Evolutionary conservation across 345 rosid species (phyloP).

Genomic region (Eucalyptus marginata): DNA sequence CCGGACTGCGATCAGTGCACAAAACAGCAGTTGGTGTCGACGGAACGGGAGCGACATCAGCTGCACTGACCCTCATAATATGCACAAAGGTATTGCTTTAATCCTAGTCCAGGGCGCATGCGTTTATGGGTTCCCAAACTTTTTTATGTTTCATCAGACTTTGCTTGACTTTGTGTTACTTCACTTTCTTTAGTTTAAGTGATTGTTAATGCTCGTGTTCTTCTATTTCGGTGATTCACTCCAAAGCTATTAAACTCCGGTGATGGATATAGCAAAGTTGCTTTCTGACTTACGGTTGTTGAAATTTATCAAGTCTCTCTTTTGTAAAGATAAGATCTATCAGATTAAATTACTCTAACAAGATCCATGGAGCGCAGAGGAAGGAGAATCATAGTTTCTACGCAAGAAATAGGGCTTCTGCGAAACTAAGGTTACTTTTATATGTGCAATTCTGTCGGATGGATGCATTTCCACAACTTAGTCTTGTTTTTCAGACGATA

Average conservation of each 20-base stretch:
- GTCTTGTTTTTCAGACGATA: neutral
- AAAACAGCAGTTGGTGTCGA: accelerated
- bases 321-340: neutral
- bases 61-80: neutral
- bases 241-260: neutral
- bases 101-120: neutral
- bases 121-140: neutral
- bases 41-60: too few relatives aligned
- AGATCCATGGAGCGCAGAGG: neutral
- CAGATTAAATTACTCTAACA: too few relatives aligned
- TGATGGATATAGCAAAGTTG: neutral
- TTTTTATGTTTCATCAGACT: neutral
- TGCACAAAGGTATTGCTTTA: neutral
- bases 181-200: neutral
- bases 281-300: neutral
- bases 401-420: neutral
- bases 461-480: neutral
- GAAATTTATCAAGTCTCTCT: neutral
- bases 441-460: neutral
- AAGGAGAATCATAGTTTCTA: neutral
- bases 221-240: neutral
- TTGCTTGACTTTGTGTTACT: neutral
- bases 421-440: neutral
- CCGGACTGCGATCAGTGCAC: neutral
- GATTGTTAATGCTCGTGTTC: neutral